A percentile compares a stretch with the other conserved stretches of the same genome.
phyloP scores from a whole-genome alignment of 2,329 filamentous ascomycete genomes.

The Talaromyces sp. region DNA sequence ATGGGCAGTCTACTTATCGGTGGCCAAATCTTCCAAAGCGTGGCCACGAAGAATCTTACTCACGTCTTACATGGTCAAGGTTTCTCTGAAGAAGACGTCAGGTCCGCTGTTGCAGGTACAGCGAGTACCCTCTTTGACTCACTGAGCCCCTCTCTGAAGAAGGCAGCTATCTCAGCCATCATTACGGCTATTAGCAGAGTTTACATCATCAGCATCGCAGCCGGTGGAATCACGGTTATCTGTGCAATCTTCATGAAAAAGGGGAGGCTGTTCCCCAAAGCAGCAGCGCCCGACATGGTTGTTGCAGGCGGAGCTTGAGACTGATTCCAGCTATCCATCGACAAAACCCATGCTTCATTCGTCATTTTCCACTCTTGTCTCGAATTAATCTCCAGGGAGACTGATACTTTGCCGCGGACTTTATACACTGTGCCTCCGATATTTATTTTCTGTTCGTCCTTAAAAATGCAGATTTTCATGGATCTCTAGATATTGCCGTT shows the following conservation, averaged over 20 bases:
- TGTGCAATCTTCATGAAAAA: background rate
- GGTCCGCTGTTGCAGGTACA: background rate
- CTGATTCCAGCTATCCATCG: background rate
- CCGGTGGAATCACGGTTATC: background rate
- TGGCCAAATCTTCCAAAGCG: slow-evolving; percentile 3
- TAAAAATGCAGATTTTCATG: too few relatives aligned
- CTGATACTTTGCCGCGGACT: too few relatives aligned
- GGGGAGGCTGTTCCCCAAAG: background rate
- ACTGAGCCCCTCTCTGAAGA: background rate
- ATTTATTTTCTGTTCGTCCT: too few relatives aligned
- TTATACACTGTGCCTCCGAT: too few relatives aligned
- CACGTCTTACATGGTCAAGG: background rate
- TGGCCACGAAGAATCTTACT: background rate
- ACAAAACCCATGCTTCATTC: background rate
- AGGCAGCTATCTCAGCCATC: background rate
- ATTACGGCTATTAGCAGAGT: background rate
- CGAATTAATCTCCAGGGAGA: too few relatives aligned
- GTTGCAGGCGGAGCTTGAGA: background rate
- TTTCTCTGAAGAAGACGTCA: background rate
- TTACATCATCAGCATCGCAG: background rate
- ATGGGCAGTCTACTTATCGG: background rate
- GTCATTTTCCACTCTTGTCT: too few relatives aligned
- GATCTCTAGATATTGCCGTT: too few relatives aligned
- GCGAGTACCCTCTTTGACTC: background rate
- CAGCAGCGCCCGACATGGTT: background rate